These are phyloP conservation scores for Saccharomyces pastorianus DNA, from an alignment of 1,139 yeast species.

Conservation along the genomic window DNA sequence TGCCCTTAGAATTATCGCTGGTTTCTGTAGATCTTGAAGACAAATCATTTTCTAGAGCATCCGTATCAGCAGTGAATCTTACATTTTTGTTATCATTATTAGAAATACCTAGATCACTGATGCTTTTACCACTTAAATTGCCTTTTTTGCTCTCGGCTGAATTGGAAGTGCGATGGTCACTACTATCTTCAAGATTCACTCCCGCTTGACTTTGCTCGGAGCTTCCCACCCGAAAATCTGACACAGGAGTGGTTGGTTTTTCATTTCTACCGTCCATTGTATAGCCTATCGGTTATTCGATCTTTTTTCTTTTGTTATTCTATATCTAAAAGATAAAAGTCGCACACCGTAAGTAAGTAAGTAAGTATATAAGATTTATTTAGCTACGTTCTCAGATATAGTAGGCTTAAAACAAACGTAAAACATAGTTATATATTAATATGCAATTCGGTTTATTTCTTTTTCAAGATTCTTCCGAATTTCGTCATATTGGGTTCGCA, in stretches of 20 bases:
- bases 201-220: background rate
- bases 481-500: background rate
- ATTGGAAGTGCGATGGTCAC: background rate
- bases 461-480: background rate
- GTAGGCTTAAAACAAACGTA: background rate
- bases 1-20: background rate
- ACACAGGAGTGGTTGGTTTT: background rate
- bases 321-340: background rate
- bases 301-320: background rate
- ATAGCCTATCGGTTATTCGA: background rate
- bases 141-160: background rate
- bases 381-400: background rate
- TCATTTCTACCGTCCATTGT: background rate
- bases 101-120: background rate
- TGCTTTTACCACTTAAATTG: background rate
- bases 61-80: conserved; percentile 9
- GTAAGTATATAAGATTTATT: background rate
- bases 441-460: background rate
- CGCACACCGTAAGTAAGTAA: background rate
- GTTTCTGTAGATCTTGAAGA: background rate
- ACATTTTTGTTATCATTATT: conserved; percentile 8
- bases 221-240: background rate
- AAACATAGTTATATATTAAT: background rate
- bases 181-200: background rate
- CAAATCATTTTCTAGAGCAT: conserved; percentile 5